Conservation (phyloP, 768 basidiomycete species). For the Termitomyces sp. region DNA sequence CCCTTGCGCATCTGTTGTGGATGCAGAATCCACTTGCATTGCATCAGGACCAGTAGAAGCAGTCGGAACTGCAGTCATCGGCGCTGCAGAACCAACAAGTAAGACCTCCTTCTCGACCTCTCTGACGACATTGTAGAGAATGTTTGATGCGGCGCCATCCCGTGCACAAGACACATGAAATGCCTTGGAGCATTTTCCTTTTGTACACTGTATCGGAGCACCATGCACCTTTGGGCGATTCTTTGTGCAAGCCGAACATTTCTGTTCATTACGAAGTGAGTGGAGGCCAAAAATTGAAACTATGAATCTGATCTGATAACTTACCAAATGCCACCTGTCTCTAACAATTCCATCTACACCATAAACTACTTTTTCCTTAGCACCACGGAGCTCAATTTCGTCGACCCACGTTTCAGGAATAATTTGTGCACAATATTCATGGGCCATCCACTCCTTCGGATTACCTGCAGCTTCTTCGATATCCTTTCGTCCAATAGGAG, state of each 20-base stretch:
- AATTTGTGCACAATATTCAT: conserved; percentile 72
- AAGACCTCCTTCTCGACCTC: conserved; percentile 83
- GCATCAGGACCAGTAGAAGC: conserved; percentile 10
- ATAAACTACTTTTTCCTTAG: conserved; percentile 55
- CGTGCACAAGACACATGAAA: conserved; percentile 92
- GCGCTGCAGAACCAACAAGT: conserved; percentile 38
- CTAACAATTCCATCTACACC: conserved; percentile 87
- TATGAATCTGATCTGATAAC: conserved; percentile 20
- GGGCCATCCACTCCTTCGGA: conserved; percentile 64
- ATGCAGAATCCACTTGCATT: conserved; percentile 27
- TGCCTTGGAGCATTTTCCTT: conserved; percentile 89
- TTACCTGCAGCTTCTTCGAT: conserved; percentile 41
- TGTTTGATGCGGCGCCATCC: conserved; percentile 43
- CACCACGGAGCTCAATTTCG: conserved; percentile 43
- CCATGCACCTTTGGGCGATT: conserved; percentile 62
- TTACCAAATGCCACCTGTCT: conserved; percentile 89
- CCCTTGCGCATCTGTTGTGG: neutral
- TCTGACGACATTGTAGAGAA: conserved; percentile 56
- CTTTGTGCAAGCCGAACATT: conserved; percentile 86
- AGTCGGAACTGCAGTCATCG: conserved; percentile 1
- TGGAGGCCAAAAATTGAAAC: neutral
- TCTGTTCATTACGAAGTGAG: conserved; percentile 39
- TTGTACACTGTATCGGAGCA: conserved; percentile 88
- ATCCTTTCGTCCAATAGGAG: conserved; percentile 53
- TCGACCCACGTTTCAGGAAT: conserved; percentile 94